Conservation (phyloP, 176 grass and related monocot genomes). For the Melocanna baccifera region DNA sequence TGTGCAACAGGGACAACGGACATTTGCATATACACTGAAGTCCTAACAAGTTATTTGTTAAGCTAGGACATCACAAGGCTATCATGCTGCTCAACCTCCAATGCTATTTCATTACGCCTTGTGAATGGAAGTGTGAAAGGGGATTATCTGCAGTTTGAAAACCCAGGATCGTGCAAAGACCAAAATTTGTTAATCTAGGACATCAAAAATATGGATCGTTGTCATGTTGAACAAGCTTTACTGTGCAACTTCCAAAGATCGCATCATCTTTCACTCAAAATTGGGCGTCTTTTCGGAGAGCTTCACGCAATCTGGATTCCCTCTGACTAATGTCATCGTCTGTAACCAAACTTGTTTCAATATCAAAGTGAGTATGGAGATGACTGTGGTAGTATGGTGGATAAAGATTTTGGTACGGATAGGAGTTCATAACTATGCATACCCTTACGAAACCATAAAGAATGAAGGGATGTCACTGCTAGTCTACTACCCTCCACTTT, state of each 20-base stretch:
- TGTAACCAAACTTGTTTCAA: constrained; percentile 68
- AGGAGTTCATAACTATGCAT: not conserved
- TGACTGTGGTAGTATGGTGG: not conserved
- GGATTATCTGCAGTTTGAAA: constrained; percentile 55
- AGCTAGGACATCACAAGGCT: constrained; percentile 23
- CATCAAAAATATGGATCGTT: not conserved
- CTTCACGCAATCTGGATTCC: constrained; percentile 59
- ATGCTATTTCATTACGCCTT: constrained; percentile 79
- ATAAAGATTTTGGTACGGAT: not conserved
- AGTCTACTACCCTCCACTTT: no score
- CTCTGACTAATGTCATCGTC: constrained; percentile 68
- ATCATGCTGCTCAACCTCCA: constrained; percentile 70
- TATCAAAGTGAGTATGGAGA: not conserved
- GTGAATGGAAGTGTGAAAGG: constrained; percentile 87
- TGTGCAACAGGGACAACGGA: not conserved
- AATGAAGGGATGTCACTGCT: not conserved
- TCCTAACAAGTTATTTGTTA: constrained; percentile 3
- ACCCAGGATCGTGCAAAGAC: not conserved
- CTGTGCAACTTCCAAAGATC: constrained; percentile 87
- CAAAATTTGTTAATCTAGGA: constrained; percentile 18
- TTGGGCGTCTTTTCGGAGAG: constrained; percentile 55
- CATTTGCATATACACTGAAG: constrained; percentile 10
- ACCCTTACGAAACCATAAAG: not conserved
- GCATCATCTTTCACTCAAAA: constrained; percentile 60
- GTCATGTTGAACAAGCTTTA: constrained; percentile 20